Base-by-base conservation (phyloP, 2,329 filamentous ascomycete species). In the Balansia obtecta region DNA sequence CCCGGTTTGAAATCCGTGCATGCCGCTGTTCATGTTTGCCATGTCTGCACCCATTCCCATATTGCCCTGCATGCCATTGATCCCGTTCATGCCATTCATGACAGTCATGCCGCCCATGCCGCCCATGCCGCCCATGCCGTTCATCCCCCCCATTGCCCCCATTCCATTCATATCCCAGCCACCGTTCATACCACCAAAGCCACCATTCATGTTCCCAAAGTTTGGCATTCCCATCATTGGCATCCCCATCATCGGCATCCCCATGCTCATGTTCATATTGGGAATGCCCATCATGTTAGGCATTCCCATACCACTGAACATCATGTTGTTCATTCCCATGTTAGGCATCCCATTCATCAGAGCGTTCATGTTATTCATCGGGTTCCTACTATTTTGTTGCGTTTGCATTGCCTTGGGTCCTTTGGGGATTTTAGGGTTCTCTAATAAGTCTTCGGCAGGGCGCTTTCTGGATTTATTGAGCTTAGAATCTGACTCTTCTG, bases 401-500 rank as follows among this genome's bases (percentile, higher is more conserved):
- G 67, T 75, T 57, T 76, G 78, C 80, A 82, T 85, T 38, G 76
- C 80, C 62, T 80, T 81, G 2, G 80, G 81, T 0, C 73, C 80
- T 58, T 83, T 84, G 44, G 80, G 78, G 40, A 83, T 78, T 61
- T 77, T 79, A 40, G 78, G 77, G 57, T 84, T 82, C 58, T 82
- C 79, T 7, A 77, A 69, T 33, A 74, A 74, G 48, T 89, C 84
- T 37, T 91, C 88, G 13, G 89, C 88, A 11, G 85, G 78, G 20
- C 93, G 82, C 71, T 97, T 98, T 69, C 86, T 93, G 27, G 79
- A 71, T 51, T 67, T 68, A 48, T 50, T 53, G 27, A 64, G 61
- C 27, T 65, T 60, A 4, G 58, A 61, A 54, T 60, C 67, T 53
- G 53, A 48, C 38, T 49, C 51, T n/a, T 62, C 61, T 9, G 55